Conservation (phyloP, 2,329 filamentous ascomycete genomes). For the Coniochaeta prunicola region DNA sequence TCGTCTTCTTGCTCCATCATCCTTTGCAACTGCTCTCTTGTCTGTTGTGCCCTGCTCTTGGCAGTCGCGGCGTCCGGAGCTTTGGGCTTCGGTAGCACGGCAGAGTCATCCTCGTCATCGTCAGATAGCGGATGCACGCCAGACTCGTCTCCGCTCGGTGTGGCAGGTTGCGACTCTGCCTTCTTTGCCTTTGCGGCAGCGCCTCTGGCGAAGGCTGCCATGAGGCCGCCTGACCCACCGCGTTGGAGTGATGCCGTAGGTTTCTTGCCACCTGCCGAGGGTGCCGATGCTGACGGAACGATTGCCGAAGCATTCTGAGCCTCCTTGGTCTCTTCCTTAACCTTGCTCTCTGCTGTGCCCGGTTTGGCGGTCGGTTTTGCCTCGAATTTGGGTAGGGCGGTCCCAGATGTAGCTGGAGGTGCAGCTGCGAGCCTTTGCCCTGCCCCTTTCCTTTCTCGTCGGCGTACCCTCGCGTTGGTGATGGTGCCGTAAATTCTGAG, state of each 20-base stretch:
- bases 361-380: conserved; percentile 17
- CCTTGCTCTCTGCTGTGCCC: conserved; percentile 13
- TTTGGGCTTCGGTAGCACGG: conserved; percentile 37
- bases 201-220: conserved; percentile 71
- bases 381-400: conserved; percentile 14
- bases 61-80: conserved; percentile 18
- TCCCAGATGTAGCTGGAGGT: conserved; percentile 14
- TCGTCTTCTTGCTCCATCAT: conserved; percentile 56
- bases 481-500: conserved; percentile 67
- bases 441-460: conserved; percentile 34
- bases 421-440: conserved; percentile 18
- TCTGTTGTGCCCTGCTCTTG: conserved; percentile 51
- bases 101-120: conserved; percentile 45
- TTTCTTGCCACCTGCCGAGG: conserved; percentile 32
- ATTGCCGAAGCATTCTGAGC: conserved; percentile 20
- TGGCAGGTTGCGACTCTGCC: conserved; percentile 23
- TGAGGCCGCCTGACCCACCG: conserved; percentile 48
- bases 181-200: conserved; percentile 45
- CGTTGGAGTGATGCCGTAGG: conserved; percentile 41
- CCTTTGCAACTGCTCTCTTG: conserved; percentile 63
- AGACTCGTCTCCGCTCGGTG: conserved; percentile 36
- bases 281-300: conserved; percentile 15
- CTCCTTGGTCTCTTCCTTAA: conserved; percentile 28
- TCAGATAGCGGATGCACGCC: conserved; percentile 46
- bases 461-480: conserved; percentile 59